Evolutionary conservation across 148 eudicot species (phyloP), one percentile per base, ranked within the genome.

Genomic region (Rhododendron williamsianum): DNA sequence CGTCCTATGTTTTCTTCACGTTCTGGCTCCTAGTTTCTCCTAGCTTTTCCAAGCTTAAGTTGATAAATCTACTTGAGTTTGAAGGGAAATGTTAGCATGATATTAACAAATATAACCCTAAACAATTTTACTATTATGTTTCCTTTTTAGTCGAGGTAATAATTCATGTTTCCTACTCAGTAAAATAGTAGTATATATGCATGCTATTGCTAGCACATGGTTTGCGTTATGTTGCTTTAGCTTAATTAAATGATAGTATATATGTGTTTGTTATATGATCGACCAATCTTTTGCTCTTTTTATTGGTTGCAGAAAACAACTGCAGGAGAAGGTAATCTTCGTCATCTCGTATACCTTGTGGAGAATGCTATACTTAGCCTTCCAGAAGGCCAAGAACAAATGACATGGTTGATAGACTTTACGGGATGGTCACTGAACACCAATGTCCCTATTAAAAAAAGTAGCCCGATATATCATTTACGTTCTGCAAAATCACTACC

Each of bases 341-440:
- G 98, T 8, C 98, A 97, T 88, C 90, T 97, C 46, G 96, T 97
- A 10, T 94, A 94, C 81, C 91, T 95, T 80, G 67, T 97, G 79
- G 99, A 97, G 91, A 95, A 93, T 80, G 95, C 98, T 56, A 92
- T 95, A 85, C 93, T 97, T 74, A 91, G 91, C 92, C 91, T 97
- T 60, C 95, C 94, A 0, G 96, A 95, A 83, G 98, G 95, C 69
- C 99, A 95, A 89, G 98, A 94, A 84, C 92, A 94, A 85, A 95
- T 97, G 99, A 87, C 95, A 1, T 97, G 99, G 99, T 86, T 97
- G 88, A 87, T 97, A 87, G 99, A 97, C 86, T 95, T 89, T 92
- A 95, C 91, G 0, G 98, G 95, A 60, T 93, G 93, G 91, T 87
- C 99, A 38, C 9, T 94, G 80, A 92, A 88, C 84, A 95, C 94